Conservation (phyloP, 495 filamentous ascomycete genomes). For the Sabuloglossum arenarium region DNA sequence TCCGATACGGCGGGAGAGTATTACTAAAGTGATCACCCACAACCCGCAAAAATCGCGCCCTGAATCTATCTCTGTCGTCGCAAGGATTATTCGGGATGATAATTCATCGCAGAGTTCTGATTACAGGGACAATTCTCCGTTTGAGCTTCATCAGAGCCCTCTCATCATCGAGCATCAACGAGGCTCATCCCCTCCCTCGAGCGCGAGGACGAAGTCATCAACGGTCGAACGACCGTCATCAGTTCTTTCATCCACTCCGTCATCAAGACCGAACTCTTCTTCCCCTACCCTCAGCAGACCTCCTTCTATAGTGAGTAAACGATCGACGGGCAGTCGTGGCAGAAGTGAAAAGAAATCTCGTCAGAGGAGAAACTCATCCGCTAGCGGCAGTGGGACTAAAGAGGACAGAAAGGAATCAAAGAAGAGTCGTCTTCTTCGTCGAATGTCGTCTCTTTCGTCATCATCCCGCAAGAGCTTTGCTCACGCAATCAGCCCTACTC, state of each 20-base stretch:
- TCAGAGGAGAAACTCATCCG: background rate
- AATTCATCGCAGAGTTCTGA: constrained; percentile 6
- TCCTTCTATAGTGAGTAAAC: constrained; percentile 16
- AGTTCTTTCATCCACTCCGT: background rate
- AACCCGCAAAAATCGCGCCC: constrained; percentile 21
- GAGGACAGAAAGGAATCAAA: constrained; percentile 44
- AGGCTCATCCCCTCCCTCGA: background rate
- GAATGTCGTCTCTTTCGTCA: constrained; percentile 48
- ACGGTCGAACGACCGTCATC: background rate
- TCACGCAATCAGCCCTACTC: constrained; percentile 26
- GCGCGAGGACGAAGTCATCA: background rate
- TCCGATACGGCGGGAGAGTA: background rate
- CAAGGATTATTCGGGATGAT: constrained; percentile 50
- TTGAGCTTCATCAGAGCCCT: constrained; percentile 50
- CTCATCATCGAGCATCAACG: constrained; percentile 46
- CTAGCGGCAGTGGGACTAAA: constrained; percentile 3
- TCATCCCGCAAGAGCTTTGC: constrained; percentile 37
- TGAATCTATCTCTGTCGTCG: constrained; percentile 61
- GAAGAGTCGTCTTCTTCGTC: constrained; percentile 55
- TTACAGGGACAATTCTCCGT: constrained; percentile 16
- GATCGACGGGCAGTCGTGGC: constrained; percentile 19
- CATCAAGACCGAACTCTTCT: constrained; percentile 1
- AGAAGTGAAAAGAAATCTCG: constrained; percentile 14
- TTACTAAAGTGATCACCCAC: background rate
- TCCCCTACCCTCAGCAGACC: constrained; percentile 7